Percentiles rank a stretch among this genome's conserved stretches.
These are phyloP conservation scores for Gnaphalium uliginosum DNA, from an alignment of 129 eudicot genomes.

Conservation along the genomic window DNA sequence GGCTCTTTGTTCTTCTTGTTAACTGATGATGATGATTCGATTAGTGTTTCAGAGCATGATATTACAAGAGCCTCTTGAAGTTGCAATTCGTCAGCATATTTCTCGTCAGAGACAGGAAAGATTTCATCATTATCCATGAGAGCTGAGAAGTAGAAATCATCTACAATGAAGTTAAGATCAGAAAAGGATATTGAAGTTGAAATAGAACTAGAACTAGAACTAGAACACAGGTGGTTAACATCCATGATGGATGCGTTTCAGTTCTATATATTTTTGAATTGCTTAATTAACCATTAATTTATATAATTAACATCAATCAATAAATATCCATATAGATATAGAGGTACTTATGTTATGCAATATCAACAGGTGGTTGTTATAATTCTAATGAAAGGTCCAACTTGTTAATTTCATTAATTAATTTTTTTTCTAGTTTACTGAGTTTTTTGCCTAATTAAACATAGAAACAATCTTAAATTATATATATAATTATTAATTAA, in stretches of 20 bases:
- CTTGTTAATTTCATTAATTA: too few relatives aligned
- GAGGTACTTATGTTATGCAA: neutral
- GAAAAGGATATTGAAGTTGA: too few relatives aligned
- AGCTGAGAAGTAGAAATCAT: too few relatives aligned
- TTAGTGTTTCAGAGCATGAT: neutral
- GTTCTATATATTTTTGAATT: neutral
- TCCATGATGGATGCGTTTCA: neutral
- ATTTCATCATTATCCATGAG: slow-evolving; percentile 23
- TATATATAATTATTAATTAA: too few relatives aligned
- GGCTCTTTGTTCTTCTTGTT: neutral
- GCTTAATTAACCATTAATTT: neutral
- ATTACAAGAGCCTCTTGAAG: slow-evolving; percentile 30
- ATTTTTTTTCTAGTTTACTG: too few relatives aligned
- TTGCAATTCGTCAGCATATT: slow-evolving; percentile 29
- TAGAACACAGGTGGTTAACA: too few relatives aligned
- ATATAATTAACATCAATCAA: too few relatives aligned
- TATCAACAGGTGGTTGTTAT: neutral
- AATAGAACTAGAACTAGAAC: neutral
- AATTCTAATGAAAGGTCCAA: too few relatives aligned
- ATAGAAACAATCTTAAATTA: too few relatives aligned
- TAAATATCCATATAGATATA: neutral
- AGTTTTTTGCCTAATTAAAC: too few relatives aligned
- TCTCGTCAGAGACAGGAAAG: slow-evolving; percentile 27
- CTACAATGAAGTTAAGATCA: neutral
- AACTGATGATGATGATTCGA: neutral